A percentile compares a stretch with the other conserved stretches of the same genome.
Conservation (phyloP, 495 filamentous ascomycete genomes). For the Penicillium longicatenatum region DNA sequence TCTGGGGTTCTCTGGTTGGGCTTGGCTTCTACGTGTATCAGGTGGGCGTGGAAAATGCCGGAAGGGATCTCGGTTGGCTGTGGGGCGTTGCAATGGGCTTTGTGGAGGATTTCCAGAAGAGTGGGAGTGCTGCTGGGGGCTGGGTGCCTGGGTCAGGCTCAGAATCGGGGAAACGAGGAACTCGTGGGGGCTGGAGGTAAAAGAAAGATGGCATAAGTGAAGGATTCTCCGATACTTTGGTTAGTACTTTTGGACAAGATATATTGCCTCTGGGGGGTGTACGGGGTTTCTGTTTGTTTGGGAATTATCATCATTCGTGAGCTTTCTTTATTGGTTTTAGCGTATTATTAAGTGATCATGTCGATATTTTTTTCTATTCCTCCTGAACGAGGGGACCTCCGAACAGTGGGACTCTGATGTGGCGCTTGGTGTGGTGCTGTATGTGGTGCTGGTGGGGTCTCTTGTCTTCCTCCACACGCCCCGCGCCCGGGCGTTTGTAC, state of each 20-base stretch:
- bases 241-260: not conserved
- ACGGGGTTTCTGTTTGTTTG: not conserved
- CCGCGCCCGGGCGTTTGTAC: not conserved
- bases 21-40: constrained; percentile 59
- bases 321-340: constrained; percentile 7
- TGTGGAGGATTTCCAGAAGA: constrained; percentile 51
- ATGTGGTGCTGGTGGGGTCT: constrained; percentile 3
- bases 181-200: constrained; percentile 3
- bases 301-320: constrained; percentile 17
- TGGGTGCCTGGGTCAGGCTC: constrained; percentile 1
- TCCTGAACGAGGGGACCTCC: not conserved
- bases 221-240: not conserved
- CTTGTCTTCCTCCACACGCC: not conserved
- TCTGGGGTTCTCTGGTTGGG: constrained; percentile 58
- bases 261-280: constrained; percentile 1
- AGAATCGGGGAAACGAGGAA: not conserved
- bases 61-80: constrained; percentile 59
- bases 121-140: constrained; percentile 18
- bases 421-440: not conserved
- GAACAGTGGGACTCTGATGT: not conserved
- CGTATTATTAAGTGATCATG: constrained; percentile 1
- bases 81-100: constrained; percentile 58
- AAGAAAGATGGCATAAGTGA: not conserved
- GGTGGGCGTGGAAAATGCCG: constrained; percentile 61
- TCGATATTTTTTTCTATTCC: not conserved